phyloP scores from a whole-genome alignment of 148 eudicot species.

The Amaranthus cruentus region DNA sequence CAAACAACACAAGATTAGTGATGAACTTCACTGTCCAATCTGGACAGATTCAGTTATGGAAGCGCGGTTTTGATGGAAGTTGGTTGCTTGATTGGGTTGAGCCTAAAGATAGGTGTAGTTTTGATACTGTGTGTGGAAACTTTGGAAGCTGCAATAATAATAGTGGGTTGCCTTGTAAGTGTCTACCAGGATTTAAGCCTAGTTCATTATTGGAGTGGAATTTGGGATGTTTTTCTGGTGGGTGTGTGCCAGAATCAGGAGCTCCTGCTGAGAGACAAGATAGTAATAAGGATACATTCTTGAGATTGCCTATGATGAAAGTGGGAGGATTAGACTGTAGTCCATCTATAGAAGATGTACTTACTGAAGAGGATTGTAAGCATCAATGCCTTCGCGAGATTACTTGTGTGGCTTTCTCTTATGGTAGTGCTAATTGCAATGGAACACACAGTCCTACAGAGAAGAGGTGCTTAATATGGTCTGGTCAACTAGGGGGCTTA shows the following conservation, averaged over 20 bases:
- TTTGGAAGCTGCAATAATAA: conserved; percentile 21
- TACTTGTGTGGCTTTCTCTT: conserved; percentile 31
- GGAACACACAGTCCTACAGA: background rate
- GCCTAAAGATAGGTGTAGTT: conserved; percentile 27
- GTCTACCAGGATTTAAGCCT: conserved; percentile 25
- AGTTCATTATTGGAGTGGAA: background rate
- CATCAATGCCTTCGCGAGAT: background rate
- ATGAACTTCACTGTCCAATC: conserved; percentile 11
- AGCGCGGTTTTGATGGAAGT: background rate
- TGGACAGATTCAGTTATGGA: conserved; percentile 34
- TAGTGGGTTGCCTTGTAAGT: conserved; percentile 17
- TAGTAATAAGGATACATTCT: background rate
- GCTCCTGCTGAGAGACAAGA: background rate
- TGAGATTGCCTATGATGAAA: conserved; percentile 26
- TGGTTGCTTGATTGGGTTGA: conserved; percentile 20
- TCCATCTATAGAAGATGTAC: background rate
- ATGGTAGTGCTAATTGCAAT: background rate
- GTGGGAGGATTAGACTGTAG: background rate
- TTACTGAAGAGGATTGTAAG: background rate
- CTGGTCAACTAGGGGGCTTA: background rate
- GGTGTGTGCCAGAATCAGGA: conserved; percentile 8
- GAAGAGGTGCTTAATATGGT: conserved; percentile 26
- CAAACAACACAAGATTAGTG: conserved; percentile 17
- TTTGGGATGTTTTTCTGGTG: conserved; percentile 6
- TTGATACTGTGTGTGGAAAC: conserved; percentile 13